phyloP scores from a whole-genome alignment of 2,329 filamentous ascomycete genomes.

The Fusarium aywerte region DNA sequence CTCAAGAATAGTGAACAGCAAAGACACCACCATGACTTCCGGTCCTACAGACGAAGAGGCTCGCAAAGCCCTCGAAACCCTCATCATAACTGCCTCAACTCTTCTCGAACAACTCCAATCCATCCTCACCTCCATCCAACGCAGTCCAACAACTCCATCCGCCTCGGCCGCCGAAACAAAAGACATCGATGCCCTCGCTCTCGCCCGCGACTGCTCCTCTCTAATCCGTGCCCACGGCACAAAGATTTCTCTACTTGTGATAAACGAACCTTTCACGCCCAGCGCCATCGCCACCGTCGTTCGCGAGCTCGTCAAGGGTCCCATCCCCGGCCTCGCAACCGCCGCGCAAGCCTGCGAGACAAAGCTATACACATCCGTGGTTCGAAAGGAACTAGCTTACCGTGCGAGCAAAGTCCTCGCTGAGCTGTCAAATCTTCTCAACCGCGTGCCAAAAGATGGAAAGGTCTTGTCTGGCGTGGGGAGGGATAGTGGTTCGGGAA shows the following conservation, averaged over 20 bases:
- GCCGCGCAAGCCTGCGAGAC: constrained; percentile 74
- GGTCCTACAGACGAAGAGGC: constrained; percentile 43
- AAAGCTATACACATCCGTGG: constrained; percentile 69
- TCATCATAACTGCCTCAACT: constrained; percentile 52
- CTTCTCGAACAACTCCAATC: constrained; percentile 58
- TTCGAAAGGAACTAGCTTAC: constrained; percentile 71
- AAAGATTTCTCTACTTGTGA: constrained; percentile 85
- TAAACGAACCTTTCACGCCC: constrained; percentile 87
- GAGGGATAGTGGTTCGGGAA: constrained; percentile 59
- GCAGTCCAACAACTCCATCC: constrained; percentile 38
- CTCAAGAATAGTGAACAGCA: background rate
- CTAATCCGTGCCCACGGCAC: constrained; percentile 85
- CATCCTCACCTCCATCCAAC: constrained; percentile 54
- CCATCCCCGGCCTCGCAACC: constrained; percentile 79
- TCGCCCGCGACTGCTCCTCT: constrained; percentile 76
- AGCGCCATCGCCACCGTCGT: constrained; percentile 78
- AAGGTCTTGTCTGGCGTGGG: constrained; percentile 55
- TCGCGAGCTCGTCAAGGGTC: constrained; percentile 74
- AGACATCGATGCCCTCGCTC: constrained; percentile 68
- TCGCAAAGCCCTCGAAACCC: constrained; percentile 53
- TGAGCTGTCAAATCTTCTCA: constrained; percentile 70
- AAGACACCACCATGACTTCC: constrained; percentile 36
- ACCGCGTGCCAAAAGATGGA: constrained; percentile 69
- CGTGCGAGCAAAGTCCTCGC: constrained; percentile 69
- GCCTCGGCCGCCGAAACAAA: constrained; percentile 24